These are phyloP conservation scores for Euphorbia pulcherrima DNA, from an alignment of 345 rosid species.

Conservation along the genomic window DNA sequence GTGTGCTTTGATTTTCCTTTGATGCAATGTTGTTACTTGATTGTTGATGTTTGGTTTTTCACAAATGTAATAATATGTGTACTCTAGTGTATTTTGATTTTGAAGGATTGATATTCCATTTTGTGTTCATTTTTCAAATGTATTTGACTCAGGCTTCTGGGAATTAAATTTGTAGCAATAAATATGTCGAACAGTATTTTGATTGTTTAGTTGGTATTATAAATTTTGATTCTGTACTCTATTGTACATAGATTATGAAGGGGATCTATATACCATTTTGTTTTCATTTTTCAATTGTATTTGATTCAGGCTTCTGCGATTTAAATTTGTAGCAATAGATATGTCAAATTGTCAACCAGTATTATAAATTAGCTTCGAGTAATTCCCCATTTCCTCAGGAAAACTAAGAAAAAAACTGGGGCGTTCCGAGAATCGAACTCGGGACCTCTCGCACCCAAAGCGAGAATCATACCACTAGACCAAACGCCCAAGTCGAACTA, in stretches of 20 bases:
- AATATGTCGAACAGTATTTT: no score
- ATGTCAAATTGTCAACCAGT: no score
- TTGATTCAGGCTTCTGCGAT: not conserved
- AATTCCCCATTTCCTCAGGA: no score
- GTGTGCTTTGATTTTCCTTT: not conserved
- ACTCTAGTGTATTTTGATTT: not conserved
- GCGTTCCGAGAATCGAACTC: constrained; percentile 64
- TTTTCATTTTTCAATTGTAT: not conserved
- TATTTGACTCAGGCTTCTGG: not conserved
- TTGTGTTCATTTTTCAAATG: no score
- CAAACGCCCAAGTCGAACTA: no score
- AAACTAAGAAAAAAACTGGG: constrained; percentile 27
- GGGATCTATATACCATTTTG: not conserved
- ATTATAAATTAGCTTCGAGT: no score
- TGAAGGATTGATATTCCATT: no score
- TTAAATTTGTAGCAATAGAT: not conserved
- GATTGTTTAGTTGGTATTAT: no score
- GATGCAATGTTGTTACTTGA: not conserved
- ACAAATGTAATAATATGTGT: not conserved
- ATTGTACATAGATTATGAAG: no score
- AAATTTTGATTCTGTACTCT: no score
- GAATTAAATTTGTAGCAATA: not conserved
- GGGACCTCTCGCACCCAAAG: constrained; percentile 80
- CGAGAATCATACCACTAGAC: constrained; percentile 83
- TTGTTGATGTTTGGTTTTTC: not conserved